phyloP scores from a whole-genome alignment of 345 rosid species.

The Linum tenue region DNA sequence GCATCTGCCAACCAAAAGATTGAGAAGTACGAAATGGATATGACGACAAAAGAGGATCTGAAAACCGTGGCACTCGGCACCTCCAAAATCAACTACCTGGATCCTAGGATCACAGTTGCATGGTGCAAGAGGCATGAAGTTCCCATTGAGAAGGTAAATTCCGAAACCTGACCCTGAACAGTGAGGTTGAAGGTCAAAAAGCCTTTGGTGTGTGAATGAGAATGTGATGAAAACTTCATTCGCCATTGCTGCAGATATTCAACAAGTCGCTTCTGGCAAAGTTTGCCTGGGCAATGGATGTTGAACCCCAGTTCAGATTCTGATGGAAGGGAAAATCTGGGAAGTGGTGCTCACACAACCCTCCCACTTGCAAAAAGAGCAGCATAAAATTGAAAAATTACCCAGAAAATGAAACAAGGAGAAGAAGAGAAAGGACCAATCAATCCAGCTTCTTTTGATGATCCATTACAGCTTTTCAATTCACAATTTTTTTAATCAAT shows the following conservation, averaged over 20 bases:
- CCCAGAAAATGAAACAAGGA: not conserved
- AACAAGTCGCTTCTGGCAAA: conserved; percentile 87
- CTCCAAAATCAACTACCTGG: conserved; percentile 88
- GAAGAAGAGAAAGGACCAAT: not conserved
- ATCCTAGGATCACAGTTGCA: conserved; percentile 95
- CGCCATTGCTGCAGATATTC: conserved; percentile 52
- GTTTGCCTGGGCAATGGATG: conserved; percentile 97
- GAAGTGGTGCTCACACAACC: not conserved
- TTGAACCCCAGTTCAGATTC: conserved; percentile 86
- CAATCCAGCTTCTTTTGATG: conserved; percentile 2
- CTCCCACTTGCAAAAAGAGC: not conserved
- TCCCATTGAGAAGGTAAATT: conserved; percentile 88
- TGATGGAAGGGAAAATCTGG: conserved; percentile 17
- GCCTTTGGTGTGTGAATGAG: not conserved
- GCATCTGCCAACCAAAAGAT: conserved; percentile 51
- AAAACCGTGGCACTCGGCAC: conserved; percentile 95
- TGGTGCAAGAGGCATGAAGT: conserved; percentile 99
- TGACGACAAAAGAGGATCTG: conserved; percentile 71
- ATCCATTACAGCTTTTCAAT: conserved; percentile 10
- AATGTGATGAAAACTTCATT: not conserved
- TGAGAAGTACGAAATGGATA: conserved; percentile 65
- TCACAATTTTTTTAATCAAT: not conserved
- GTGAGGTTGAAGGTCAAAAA: not conserved
- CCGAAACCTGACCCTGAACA: not conserved
- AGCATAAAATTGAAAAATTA: not conserved